phyloP scores from a whole-genome alignment of 768 basidiomycete species.

The Phanerodontia chrysosporium region DNA sequence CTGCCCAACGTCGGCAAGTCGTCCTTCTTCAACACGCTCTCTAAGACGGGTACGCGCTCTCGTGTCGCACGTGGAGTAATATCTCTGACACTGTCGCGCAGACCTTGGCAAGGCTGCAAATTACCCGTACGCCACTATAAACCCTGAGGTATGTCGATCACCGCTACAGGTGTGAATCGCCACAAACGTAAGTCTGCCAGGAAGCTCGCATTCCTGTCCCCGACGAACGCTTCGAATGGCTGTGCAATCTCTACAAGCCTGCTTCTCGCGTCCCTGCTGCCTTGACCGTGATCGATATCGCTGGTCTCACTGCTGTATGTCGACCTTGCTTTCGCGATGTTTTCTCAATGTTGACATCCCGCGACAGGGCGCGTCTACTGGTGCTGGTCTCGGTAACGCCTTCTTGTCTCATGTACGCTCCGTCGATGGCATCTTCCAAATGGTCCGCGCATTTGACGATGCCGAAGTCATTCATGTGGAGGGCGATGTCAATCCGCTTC shows the following conservation, averaged over 20 bases:
- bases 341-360: constrained; percentile 7
- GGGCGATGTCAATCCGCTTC: constrained; percentile 91
- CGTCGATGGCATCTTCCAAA: constrained; percentile 98
- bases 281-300: constrained; percentile 97
- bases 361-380: constrained; percentile 86
- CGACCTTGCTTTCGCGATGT: not conserved
- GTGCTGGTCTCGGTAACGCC: constrained; percentile 95
- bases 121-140: constrained; percentile 94
- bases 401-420: constrained; percentile 97
- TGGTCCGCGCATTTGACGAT: constrained; percentile 96
- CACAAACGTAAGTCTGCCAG: constrained; percentile 18
- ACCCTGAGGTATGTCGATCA: constrained; percentile 56
- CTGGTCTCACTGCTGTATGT: constrained; percentile 88
- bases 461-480: constrained; percentile 99
- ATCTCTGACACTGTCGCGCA: constrained; percentile 23
- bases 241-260: constrained; percentile 88
- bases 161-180: not conserved
- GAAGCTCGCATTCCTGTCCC: constrained; percentile 96
- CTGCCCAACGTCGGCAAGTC: constrained; percentile 98
- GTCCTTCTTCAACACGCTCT: constrained; percentile 97
- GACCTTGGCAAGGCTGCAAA: constrained; percentile 94
- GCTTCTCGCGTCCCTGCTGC: constrained; percentile 84
- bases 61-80: not conserved
- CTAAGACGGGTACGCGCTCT: constrained; percentile 65
- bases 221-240: constrained; percentile 92